Evolutionary conservation across 108 stramenopile species (phyloP), one percentile per base, ranked within the genome.

Genomic region (Discostella stelligeroides): DNA sequence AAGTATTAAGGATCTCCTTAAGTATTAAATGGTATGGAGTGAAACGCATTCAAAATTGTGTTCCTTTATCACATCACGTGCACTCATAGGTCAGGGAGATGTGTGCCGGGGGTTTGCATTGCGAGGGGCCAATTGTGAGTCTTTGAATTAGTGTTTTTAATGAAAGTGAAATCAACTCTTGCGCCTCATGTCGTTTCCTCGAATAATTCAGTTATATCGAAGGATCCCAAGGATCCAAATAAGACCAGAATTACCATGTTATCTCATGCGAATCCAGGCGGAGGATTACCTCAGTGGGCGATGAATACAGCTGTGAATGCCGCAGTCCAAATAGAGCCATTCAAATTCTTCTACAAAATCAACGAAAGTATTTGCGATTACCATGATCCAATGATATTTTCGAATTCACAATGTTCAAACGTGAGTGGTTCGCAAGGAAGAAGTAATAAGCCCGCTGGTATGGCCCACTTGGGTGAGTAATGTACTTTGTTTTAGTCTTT

Each of bases 291-390:
- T 21, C 80, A 77, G 39, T 84, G 83, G 83, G 92, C 88, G n/a
- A 75, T 82, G 53, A 88, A 83, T 60, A 87, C 90, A 2, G 93
- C 93, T 28, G 86, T 94, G 18, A 84, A 86, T 61, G 86, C 86
- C 2, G 63, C 90, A 46, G 90, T 88, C 39, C 89, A 86, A 30
- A 84, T 92, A 29, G 93, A 94, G 76, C 93, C 93, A 43, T 94
- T 90, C 82, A 94, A 92, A 74, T 61, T 94, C 25, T 79, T 79
- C 38, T 60, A 79, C 64, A 79, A 72, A 37, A 79, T 79, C 30
- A 79, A 79, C 43, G 70, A 72, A 34, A 66, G 78, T 18, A 60
- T 72, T 23, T 54, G 58, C 14, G 60, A 67, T 47, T 72, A 79
- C 49, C 30, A 67, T 55, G 50, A 66, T 14, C 43, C 63, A 30